Percentiles rank a stretch among this genome's conserved stretches.
These are phyloP conservation scores for Boletus sensibilis DNA, from an alignment of 768 basidiomycete species.

Conservation along the genomic window DNA sequence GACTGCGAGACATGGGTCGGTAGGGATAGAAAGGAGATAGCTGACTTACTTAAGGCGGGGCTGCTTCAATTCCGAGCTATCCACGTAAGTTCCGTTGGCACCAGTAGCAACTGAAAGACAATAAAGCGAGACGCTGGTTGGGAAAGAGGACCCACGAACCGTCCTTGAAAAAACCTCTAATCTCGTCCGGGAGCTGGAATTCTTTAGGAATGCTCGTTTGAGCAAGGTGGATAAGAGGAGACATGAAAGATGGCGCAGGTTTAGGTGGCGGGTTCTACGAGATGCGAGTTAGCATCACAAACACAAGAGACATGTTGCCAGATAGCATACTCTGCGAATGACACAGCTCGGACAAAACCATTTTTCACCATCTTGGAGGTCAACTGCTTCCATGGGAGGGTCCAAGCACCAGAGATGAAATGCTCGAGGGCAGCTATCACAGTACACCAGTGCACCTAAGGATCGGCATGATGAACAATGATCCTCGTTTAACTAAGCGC, in stretches of 20 bases:
- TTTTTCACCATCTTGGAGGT: conserved; percentile 75
- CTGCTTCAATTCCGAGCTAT: conserved; percentile 71
- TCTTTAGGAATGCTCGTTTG: conserved; percentile 72
- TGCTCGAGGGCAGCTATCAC: conserved; percentile 93
- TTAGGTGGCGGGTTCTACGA: conserved; percentile 59
- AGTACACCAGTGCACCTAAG: conserved; percentile 85
- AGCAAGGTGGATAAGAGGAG: conserved; percentile 68
- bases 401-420: conserved; percentile 98
- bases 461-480: conserved; percentile 85
- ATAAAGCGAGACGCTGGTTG: conserved; percentile 16
- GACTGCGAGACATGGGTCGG: conserved; percentile 42
- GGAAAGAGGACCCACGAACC: conserved; percentile 48
- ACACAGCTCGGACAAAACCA: conserved; percentile 80
- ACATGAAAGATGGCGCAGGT: conserved; percentile 67
- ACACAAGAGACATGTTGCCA: neutral
- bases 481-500: conserved; percentile 63
- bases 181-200: conserved; percentile 84
- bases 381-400: conserved; percentile 87
- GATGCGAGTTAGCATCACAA: conserved; percentile 13
- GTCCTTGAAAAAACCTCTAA: conserved; percentile 81
- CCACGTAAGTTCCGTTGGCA: conserved; percentile 79
- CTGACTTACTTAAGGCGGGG: conserved; percentile 77
- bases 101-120: conserved; percentile 65
- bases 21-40: conserved; percentile 3
- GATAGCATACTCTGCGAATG: conserved; percentile 56